These are phyloP conservation scores for Eurotiales sp. DNA, from an alignment of 2,329 filamentous ascomycete genomes.

Conservation along the genomic window DNA sequence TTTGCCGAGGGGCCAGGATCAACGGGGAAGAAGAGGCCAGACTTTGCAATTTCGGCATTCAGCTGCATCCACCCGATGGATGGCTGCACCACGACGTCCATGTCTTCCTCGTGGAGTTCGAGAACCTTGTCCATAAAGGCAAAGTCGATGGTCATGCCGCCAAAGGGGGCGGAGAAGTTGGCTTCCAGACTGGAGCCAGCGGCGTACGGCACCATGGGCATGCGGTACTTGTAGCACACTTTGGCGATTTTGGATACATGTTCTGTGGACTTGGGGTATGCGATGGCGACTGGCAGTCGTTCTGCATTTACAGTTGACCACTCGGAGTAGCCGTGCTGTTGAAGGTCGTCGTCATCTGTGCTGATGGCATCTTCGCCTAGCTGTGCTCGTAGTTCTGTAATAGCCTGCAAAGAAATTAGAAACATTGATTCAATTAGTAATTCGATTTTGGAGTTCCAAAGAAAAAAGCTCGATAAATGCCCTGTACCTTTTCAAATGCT, in stretches of 20 bases:
- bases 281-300: slow-evolving; percentile 60
- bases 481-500: slow-evolving; percentile 42
- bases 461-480: background rate
- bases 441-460: too few relatives aligned
- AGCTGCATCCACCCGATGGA: slow-evolving; percentile 89
- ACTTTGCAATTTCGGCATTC: slow-evolving; percentile 69
- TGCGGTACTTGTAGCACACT: slow-evolving; percentile 71
- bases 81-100: slow-evolving; percentile 91
- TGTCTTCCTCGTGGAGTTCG: slow-evolving; percentile 75
- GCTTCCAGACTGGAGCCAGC: slow-evolving; percentile 84
- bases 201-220: slow-evolving; percentile 84
- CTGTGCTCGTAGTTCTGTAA: slow-evolving; percentile 49
- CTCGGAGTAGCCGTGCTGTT: slow-evolving; percentile 64
- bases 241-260: slow-evolving; percentile 63
- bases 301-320: slow-evolving; percentile 67
- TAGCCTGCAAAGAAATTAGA: slow-evolving; percentile 42
- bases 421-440: too few relatives aligned
- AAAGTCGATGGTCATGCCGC: slow-evolving; percentile 88
- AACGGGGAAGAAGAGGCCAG: slow-evolving; percentile 83
- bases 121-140: slow-evolving; percentile 80
- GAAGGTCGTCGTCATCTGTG: slow-evolving; percentile 61
- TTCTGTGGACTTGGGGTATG: slow-evolving; percentile 61
- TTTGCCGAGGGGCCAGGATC: slow-evolving; percentile 69
- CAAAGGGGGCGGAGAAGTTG: slow-evolving; percentile 82
- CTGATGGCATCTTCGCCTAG: slow-evolving; percentile 60